Percentiles rank a stretch among this genome's conserved stretches.
Conservation (phyloP, 495 filamentous ascomycete species). For the Filosporella fistucella region DNA sequence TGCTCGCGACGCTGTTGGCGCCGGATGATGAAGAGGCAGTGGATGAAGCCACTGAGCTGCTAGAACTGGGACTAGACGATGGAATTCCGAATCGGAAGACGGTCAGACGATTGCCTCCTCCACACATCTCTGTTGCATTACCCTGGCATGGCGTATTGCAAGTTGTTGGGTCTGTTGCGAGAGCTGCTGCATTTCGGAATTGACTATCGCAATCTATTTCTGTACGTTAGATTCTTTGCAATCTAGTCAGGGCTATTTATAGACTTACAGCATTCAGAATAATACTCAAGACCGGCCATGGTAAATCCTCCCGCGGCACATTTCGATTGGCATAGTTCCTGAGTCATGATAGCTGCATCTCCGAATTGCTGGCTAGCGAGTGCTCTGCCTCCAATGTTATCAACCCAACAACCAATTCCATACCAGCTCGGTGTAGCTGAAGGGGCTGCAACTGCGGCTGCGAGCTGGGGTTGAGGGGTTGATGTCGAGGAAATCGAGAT, state of each 20-base stretch:
- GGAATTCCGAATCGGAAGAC: background rate
- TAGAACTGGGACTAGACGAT: no score
- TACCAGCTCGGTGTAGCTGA: slow-evolving; percentile 11
- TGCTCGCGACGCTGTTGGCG: background rate
- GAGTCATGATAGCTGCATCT: slow-evolving; percentile 28
- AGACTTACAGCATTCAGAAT: slow-evolving; percentile 49
- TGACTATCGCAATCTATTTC: slow-evolving; percentile 1
- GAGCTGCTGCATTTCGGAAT: slow-evolving; percentile 19
- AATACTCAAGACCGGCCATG: slow-evolving; percentile 62
- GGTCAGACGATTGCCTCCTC: slow-evolving; percentile 31
- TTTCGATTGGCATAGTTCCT: slow-evolving; percentile 49
- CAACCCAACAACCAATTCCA: slow-evolving; percentile 14
- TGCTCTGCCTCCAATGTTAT: slow-evolving; percentile 1
- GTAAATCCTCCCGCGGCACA: slow-evolving; percentile 47
- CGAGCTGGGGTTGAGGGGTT: no score
- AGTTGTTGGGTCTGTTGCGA: slow-evolving; percentile 6
- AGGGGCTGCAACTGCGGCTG: background rate
- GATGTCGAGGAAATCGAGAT: background rate
- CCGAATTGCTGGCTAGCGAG: background rate
- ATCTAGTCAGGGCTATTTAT: no score
- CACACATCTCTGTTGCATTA: slow-evolving; percentile 33
- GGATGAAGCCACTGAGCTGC: no score
- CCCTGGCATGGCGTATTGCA: slow-evolving; percentile 47
- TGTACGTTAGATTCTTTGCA: background rate
- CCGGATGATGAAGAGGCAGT: background rate